These are phyloP conservation scores for Psilocybe cubensis DNA, from an alignment of 768 basidiomycete genomes.

Conservation along the genomic window DNA sequence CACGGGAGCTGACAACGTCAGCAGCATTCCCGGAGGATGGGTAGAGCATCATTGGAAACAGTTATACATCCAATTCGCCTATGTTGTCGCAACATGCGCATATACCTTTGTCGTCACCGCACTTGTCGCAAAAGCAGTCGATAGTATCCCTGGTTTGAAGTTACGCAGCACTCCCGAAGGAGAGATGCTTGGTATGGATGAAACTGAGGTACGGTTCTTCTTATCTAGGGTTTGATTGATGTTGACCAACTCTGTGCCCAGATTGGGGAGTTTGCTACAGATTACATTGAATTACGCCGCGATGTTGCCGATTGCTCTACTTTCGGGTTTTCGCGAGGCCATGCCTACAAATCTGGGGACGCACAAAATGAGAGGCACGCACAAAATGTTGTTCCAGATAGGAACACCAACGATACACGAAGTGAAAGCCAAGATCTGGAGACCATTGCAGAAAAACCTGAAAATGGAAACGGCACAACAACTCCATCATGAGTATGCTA, in stretches of 20 bases:
- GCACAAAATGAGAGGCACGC: conserved; percentile 34
- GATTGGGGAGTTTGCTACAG: conserved; percentile 73
- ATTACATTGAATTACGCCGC: conserved; percentile 71
- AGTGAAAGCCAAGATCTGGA: conserved; percentile 13
- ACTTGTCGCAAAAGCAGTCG: conserved; percentile 56
- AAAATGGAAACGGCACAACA: conserved; percentile 19
- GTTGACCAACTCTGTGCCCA: conserved; percentile 22
- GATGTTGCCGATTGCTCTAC: conserved; percentile 62
- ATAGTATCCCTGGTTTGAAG: conserved; percentile 60
- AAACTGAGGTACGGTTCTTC: conserved; percentile 58
- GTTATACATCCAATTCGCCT: conserved; percentile 76
- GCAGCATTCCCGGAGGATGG: conserved; percentile 64
- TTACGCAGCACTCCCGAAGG: conserved; percentile 57
- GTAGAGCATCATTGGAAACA: conserved; percentile 79
- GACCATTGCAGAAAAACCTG: conserved; percentile 34
- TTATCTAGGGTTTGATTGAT: not conserved
- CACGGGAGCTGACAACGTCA: conserved; percentile 72
- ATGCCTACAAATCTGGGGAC: conserved; percentile 30
- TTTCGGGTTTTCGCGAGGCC: conserved; percentile 33
- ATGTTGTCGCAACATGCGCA: conserved; percentile 56
- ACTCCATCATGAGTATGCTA: conserved; percentile 10
- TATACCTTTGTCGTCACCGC: conserved; percentile 71
- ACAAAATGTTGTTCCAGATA: conserved; percentile 11
- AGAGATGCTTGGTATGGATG: conserved; percentile 69
- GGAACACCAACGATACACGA: conserved; percentile 1